phyloP scores from a whole-genome alignment of 129 eudicot genomes.

The Dittrichia graveolens region DNA sequence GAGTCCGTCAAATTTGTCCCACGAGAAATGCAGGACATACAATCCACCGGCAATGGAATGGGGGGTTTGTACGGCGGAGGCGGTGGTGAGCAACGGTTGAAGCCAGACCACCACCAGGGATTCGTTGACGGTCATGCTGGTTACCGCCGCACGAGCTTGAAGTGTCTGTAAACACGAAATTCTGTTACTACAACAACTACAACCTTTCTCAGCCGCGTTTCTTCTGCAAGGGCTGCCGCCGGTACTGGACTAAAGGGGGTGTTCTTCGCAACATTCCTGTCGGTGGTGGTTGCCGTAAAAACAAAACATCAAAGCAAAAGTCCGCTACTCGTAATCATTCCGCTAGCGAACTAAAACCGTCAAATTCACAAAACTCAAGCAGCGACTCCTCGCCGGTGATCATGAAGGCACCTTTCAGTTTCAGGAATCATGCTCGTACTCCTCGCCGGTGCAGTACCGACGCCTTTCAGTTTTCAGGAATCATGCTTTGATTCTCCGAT shows the following conservation, averaged over 20 bases:
- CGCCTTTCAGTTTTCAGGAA: no score
- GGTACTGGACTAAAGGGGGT: slow-evolving; percentile 37
- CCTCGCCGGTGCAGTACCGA: no score
- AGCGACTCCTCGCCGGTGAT: background rate
- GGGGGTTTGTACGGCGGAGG: background rate
- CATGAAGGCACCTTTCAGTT: no score
- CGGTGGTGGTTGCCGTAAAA: slow-evolving; percentile 34
- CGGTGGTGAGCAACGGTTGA: background rate
- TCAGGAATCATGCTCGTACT: no score
- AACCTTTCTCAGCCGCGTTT: slow-evolving; percentile 36
- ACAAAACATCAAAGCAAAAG: slow-evolving; percentile 22
- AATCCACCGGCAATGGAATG: slow-evolving; percentile 1
- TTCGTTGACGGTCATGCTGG: background rate
- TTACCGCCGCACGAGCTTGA: background rate
- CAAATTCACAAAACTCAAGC: slow-evolving; percentile 9
- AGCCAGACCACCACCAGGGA: slow-evolving; percentile 3
- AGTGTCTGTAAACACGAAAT: slow-evolving; percentile 27
- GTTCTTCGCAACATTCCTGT: slow-evolving; percentile 37
- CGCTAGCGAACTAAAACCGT: background rate
- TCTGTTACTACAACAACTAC: slow-evolving; percentile 35
- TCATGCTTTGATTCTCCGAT: no score
- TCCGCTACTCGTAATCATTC: background rate
- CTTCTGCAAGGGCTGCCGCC: slow-evolving; percentile 31
- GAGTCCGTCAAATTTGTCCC: background rate
- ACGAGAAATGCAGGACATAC: slow-evolving; percentile 5